Evolutionary conservation across 2,329 filamentous ascomycete genomes (phyloP), one percentile per base, ranked within the genome.

Genomic region (Epichloe amarillans): DNA sequence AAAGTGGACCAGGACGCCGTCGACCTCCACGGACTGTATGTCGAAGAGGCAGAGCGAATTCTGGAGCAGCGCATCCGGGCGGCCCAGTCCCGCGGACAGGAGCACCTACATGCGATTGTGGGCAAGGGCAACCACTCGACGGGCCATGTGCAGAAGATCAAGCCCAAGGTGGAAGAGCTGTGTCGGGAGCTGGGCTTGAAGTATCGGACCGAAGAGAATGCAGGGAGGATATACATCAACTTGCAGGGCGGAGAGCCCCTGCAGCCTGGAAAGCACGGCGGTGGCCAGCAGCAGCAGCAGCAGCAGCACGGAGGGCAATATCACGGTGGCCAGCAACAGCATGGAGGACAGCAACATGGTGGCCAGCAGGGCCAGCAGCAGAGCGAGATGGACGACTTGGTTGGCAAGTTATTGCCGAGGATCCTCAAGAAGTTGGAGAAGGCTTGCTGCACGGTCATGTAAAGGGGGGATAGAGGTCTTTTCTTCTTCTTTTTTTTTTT

Each of bases 31-130:
- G 93, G 93, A 3, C 86, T 94, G 63, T 96, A 85, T 61, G 90
- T 95, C 53, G 88, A 95, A 65, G 93, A 97, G 72, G 93, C 93
- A 5, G 89, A 95, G 72, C 80, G 88, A 56, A 93, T 96, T 52
- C 73, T 97, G 21, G 87, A 91, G 70, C 76, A 87, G 67, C 78
- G 93, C 57, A 95, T 98, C 62, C 79, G 80, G 57, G 83, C 86
- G 58, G 89, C 89, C 52, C 80, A 81, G 64, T 67, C 76, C 49
- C 76, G 80, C 37, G 87, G 87, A 0, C 84, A 95, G 70, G 80
- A 73, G 19, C 88, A 95, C 69, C 72, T 98, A 51, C 89, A 95
- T 69, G 90, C 95, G 40, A 96, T 98, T 61, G 91, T 97, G 33
- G 93, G 93, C 62, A 95, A 91, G 69, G 93, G 93, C 3, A 93